phyloP scores from a whole-genome alignment of 345 rosid species.

The Eutrema yunnanense region DNA sequence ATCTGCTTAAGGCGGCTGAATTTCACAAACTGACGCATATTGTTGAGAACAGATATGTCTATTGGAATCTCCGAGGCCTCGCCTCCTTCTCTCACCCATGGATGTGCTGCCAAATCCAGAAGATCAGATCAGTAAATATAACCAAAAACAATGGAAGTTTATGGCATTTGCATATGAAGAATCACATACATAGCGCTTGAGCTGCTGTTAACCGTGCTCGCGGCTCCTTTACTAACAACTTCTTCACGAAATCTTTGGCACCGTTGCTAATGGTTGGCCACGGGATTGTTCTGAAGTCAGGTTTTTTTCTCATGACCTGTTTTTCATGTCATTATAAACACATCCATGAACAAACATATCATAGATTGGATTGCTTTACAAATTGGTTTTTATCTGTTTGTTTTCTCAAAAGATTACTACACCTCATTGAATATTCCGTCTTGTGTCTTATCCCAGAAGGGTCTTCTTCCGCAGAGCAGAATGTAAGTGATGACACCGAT shows the following conservation, averaged over 20 bases:
- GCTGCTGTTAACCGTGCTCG: slow-evolving; percentile 91
- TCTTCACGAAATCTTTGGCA: slow-evolving; percentile 90
- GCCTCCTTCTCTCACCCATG: slow-evolving; percentile 99
- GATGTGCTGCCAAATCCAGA: slow-evolving; percentile 53
- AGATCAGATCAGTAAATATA: background rate
- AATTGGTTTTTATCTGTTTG: background rate
- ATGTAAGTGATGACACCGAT: slow-evolving; percentile 96
- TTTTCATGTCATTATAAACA: slow-evolving; percentile 22
- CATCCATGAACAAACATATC: background rate
- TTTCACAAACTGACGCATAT: slow-evolving; percentile 93
- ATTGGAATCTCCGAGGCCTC: slow-evolving; percentile 94
- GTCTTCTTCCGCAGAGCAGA: slow-evolving; percentile 90
- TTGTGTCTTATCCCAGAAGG: slow-evolving; percentile 98
- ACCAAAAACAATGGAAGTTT: background rate
- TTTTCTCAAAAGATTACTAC: background rate
- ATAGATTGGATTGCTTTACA: background rate
- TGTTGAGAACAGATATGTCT: slow-evolving; percentile 87
- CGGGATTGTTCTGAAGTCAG: slow-evolving; percentile 89
- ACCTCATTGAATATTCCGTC: slow-evolving; percentile 99
- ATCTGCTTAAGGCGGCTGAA: slow-evolving; percentile 94
- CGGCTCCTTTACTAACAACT: slow-evolving; percentile 90
- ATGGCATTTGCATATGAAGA: background rate
- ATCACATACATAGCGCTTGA: slow-evolving; percentile 66
- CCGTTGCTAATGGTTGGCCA: slow-evolving; percentile 86
- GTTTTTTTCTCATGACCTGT: slow-evolving; percentile 79